These are phyloP conservation scores for Talaromyces sp. DNA, from an alignment of 2,329 filamentous ascomycete species.

Conservation along the genomic window DNA sequence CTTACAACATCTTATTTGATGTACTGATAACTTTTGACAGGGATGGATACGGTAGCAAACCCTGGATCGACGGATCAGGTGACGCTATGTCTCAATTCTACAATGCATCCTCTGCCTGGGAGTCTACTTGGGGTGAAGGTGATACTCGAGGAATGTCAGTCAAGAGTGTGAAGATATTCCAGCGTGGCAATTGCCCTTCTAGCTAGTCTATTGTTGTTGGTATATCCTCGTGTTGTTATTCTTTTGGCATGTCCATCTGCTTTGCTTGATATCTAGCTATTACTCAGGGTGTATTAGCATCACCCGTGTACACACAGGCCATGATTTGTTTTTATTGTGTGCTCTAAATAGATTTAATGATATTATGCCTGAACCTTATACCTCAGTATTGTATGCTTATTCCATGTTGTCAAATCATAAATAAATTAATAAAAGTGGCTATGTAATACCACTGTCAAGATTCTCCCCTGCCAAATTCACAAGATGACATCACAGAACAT, in stretches of 20 bases:
- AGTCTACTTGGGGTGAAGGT: constrained; percentile 13
- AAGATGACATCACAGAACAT: not conserved
- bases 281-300: not conserved
- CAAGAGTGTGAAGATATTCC: constrained; percentile 15
- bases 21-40: constrained; percentile 1
- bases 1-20: not conserved
- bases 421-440: not conserved
- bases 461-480: not conserved
- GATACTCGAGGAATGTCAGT: constrained; percentile 14
- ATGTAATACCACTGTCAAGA: not conserved
- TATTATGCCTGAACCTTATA: not conserved
- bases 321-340: not conserved
- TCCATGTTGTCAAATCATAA: not conserved
- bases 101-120: constrained; percentile 15
- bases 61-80: constrained; percentile 12
- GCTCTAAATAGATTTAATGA: not conserved
- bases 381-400: not conserved
- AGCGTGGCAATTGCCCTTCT: constrained; percentile 10
- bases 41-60: constrained; percentile 15
- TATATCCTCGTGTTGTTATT: not conserved
- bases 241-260: not conserved
- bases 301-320: not conserved
- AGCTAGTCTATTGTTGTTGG: not conserved
- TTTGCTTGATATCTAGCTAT: not conserved
- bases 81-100: constrained; percentile 15